Evolutionary conservation across 2,329 filamentous ascomycete genomes (phyloP), one percentile per base, ranked within the genome.

Genomic region (Triangularia verruculosa): DNA sequence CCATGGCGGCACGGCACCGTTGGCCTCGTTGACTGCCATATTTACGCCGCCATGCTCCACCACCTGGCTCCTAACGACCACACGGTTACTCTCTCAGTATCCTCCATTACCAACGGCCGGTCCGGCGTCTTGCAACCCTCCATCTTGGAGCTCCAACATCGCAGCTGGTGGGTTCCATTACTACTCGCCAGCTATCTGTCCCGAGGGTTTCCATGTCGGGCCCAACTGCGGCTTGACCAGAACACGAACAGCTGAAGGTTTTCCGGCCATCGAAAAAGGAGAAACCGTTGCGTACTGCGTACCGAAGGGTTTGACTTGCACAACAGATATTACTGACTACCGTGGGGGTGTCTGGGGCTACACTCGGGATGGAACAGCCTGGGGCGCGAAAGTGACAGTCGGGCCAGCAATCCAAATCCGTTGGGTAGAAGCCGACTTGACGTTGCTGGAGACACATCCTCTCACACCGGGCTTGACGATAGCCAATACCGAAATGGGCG

Each of bases 171-270:
- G 76, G 12, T 79, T 79, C 61, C 69, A 72, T 52, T 76, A 75
- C 66, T 78, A 78, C 66, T 78, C 77, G n/a, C 76, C 77, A 0
- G 76, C 76, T 25, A 74, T 78, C 59, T 78, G 76, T 57, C 76
- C 76, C 0, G 67, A 64, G n/a, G 76, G 76, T 5, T 78, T 78
- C 66, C 66, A 64, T 15, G 74, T 75, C 28, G 76, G 75, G 1
- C 64, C 67, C 3, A 67, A 63, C 52, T 78, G 75, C 61, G 66
- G 69, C 4, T 61, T 74, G 34, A 68, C 69, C 22, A 69, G 70
- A 30, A 71, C 69, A 8, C 66, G 71, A 28, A 70, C 71, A 4
- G 60, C 62, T 27, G 72, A 76, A 64, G 72, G 74, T 2, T 76
- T 76, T 57, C 71, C 74, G 4, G 60, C 71, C 1, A 64, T 75